Conservation (phyloP, 176 grass and related monocot genomes). For the Musa beccarii region DNA sequence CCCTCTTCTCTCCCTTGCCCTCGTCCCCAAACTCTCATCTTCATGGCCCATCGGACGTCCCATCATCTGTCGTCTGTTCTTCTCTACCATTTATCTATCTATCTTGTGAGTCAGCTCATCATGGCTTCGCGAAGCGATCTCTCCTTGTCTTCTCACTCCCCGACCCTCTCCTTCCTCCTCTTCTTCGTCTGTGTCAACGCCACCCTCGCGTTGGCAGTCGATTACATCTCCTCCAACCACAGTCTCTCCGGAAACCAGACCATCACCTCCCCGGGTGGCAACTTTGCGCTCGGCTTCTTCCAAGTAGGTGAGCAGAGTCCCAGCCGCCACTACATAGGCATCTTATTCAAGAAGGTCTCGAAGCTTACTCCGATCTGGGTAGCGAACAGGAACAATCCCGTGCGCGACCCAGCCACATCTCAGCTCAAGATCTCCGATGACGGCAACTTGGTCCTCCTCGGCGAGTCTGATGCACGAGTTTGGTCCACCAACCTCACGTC, state of each 20-base stretch:
- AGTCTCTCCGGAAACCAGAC: constrained; percentile 1
- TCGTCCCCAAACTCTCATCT: no score
- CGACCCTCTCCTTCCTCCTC: neutral
- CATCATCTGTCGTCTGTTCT: no score
- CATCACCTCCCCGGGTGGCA: constrained; percentile 6
- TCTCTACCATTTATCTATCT: no score
- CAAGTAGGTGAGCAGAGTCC: constrained; percentile 5
- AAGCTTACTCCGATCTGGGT: constrained; percentile 44
- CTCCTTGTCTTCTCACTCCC: neutral
- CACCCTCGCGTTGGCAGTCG: neutral
- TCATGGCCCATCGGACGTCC: no score
- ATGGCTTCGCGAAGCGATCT: neutral
- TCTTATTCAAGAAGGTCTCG: constrained; percentile 66
- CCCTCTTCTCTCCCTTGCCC: no score
- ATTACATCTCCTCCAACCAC: neutral
- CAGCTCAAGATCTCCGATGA: constrained; percentile 36
- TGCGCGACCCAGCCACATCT: constrained; percentile 27
- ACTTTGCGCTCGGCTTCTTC: constrained; percentile 47
- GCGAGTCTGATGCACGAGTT: constrained; percentile 32
- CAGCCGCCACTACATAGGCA: constrained; percentile 58
- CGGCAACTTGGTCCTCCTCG: constrained; percentile 70
- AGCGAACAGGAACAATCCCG: constrained; percentile 38
- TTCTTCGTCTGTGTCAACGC: neutral
- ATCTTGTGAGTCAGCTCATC: no score
- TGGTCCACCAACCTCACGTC: constrained; percentile 56